These are phyloP conservation scores for Vitis cinerea DNA, from an alignment of 164 flowering plant genomes.

Conservation along the genomic window DNA sequence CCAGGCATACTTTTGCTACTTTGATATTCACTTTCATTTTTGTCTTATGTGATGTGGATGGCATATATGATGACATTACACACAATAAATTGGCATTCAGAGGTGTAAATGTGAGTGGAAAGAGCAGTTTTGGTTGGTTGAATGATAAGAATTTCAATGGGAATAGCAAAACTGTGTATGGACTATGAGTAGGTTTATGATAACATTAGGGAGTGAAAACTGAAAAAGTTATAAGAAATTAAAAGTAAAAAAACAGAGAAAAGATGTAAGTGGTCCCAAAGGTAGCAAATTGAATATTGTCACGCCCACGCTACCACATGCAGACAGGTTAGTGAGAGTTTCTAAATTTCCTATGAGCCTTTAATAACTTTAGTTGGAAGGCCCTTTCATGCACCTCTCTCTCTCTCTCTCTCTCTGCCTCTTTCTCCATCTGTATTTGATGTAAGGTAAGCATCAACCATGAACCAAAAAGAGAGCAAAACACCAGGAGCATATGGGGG, in stretches of 20 bases:
- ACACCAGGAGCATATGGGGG: constrained; percentile 7
- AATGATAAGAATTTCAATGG: neutral
- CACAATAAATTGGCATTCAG: neutral
- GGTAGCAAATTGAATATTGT: constrained; percentile 23
- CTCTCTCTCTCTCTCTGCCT: constrained; percentile 9
- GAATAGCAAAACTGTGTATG: neutral
- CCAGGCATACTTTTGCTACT: constrained; percentile 4
- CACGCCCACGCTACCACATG: constrained; percentile 32
- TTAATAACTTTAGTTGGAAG: constrained; percentile 25
- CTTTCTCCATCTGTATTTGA: constrained; percentile 1
- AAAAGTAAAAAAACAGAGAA: constrained; percentile 1
- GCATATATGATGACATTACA: neutral
- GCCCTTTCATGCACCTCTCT: constrained; percentile 5
- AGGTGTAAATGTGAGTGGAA: neutral
- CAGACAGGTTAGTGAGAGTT: constrained; percentile 23
- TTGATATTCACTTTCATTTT: neutral
- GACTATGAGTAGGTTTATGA: constrained; percentile 1
- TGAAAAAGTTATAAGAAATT: neutral
- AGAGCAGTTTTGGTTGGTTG: neutral
- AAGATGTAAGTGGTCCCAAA: constrained; percentile 24
- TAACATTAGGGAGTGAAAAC: constrained; percentile 3
- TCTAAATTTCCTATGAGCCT: constrained; percentile 17
- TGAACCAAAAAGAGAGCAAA: constrained; percentile 2
- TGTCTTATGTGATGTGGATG: constrained; percentile 8
- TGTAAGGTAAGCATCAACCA: constrained; percentile 24